These are phyloP conservation scores for Melampsora americana DNA, from an alignment of 1,284 basidiomycete genomes.

Conservation along the genomic window DNA sequence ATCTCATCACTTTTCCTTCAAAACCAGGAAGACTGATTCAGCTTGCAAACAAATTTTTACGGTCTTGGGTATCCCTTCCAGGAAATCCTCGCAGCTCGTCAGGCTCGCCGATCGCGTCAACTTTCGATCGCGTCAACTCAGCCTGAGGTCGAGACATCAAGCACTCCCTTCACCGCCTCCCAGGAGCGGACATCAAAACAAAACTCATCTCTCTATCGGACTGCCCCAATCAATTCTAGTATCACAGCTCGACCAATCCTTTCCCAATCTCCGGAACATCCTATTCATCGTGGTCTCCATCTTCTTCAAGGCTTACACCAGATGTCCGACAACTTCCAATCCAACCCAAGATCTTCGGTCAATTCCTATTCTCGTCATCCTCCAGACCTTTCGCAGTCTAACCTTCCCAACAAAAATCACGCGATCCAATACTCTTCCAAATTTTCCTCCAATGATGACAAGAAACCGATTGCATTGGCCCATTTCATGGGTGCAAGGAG, in stretches of 20 bases:
- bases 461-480: constrained; percentile 33
- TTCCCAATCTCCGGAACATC: neutral
- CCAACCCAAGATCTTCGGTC: too few species aligned
- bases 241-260: neutral
- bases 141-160: neutral
- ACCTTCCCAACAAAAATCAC: constrained; percentile 25
- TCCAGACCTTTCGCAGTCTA: constrained; percentile 2
- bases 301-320: neutral
- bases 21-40: neutral
- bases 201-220: neutral
- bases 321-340: constrained; percentile 20
- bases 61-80: neutral
- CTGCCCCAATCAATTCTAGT: neutral
- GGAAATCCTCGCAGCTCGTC: neutral
- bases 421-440: constrained; percentile 40
- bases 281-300: neutral
- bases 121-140: neutral
- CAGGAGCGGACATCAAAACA: neutral
- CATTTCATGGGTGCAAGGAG: constrained; percentile 42
- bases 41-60: neutral
- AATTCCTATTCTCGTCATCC: too few species aligned
- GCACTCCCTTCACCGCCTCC: neutral
- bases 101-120: neutral
- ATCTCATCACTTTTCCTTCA: neutral
- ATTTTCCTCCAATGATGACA: neutral